Evolutionary conservation across 75 land plant genomes (phyloP), one percentile per base, ranked within the genome.

Genomic region (Azolla pinnata): DNA sequence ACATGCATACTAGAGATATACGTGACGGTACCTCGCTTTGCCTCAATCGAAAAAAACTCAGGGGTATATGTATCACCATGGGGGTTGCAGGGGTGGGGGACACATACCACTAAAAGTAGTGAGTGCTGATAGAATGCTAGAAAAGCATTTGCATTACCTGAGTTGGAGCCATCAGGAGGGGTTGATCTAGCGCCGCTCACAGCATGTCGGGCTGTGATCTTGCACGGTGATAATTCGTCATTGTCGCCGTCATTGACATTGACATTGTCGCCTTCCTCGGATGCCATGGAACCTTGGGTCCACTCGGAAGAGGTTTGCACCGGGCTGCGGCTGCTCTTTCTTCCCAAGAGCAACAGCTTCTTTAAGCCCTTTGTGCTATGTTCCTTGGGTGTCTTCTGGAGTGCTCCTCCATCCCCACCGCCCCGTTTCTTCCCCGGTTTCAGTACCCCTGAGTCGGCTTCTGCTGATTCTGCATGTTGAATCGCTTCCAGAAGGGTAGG

Each of bases 301-400:
- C 56, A 63, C 17, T 49, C 49, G 49, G 49, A 3, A 31, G 29
- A 8, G 33, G 10, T 57, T n/a, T 29, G 42, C 30, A 67, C 8
- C 31, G 58, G 14, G 34, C 68, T 62, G 38, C 53, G 33, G 44
- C 70, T 68, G 33, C 70, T 79, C 50, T 82, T 88, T 48, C 69
- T 76, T 24, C 85, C 89, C 75, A 88, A 82, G 65, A 79, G 86
- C 66, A 81, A 50, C 8, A 88, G 67, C 38, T 76, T 64, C 35
- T 72, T 79, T 35, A 88, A 72, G n/a, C 88, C 85, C 69, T 82
- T 88, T n/a, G n/a, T n/a, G n/a, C 85, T 56, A 59, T 71, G 61
- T n/a, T 82, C 85, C 52, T 80, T 88, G 64, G 76, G 34, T 69
- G 77, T 79, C 27, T 77, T 52, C 28, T 23, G 54, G 27, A 29